Conservation (phyloP, 2,329 filamentous ascomycete genomes). For the Sclerotiophoma versabilis region DNA sequence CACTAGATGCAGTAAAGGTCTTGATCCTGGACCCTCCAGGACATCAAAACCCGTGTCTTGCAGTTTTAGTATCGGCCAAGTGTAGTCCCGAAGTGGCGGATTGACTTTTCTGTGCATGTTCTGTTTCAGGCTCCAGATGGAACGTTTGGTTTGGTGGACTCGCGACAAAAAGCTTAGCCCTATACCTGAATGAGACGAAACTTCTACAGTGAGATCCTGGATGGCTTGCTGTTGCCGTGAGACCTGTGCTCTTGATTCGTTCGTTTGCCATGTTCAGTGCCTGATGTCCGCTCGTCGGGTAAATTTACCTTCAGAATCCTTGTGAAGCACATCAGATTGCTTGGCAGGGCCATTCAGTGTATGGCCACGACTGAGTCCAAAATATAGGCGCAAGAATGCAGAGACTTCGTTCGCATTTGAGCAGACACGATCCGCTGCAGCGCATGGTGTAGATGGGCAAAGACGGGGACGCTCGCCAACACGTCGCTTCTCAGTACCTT, state of each 20-base stretch:
- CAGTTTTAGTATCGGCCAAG: constrained; percentile 35
- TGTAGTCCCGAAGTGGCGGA: constrained; percentile 26
- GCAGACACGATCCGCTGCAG: neutral
- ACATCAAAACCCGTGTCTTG: constrained; percentile 22
- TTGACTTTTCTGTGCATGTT: constrained; percentile 29
- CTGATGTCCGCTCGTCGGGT: constrained; percentile 5
- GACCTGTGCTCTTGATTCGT: constrained; percentile 11
- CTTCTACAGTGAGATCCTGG: neutral
- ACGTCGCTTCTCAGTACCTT: neutral
- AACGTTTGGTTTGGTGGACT: constrained; percentile 35
- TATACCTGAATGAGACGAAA: constrained; percentile 4
- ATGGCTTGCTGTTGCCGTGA: constrained; percentile 22
- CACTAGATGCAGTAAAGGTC: constrained; percentile 16
- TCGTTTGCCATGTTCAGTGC: constrained; percentile 10
- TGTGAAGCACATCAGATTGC: constrained; percentile 11
- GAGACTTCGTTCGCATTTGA: neutral
- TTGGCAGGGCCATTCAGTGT: constrained; percentile 3
- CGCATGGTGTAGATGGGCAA: neutral
- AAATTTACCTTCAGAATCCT: constrained; percentile 17
- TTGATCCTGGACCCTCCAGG: constrained; percentile 18
- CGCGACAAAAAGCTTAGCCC: constrained; percentile 32
- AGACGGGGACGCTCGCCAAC: neutral
- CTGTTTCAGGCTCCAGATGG: constrained; percentile 38
- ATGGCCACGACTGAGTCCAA: neutral
- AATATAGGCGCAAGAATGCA: neutral